Percentiles rank a stretch among this genome's conserved stretches.
Conservation (phyloP, 768 basidiomycete genomes). For the Trametes cinnabarina region DNA sequence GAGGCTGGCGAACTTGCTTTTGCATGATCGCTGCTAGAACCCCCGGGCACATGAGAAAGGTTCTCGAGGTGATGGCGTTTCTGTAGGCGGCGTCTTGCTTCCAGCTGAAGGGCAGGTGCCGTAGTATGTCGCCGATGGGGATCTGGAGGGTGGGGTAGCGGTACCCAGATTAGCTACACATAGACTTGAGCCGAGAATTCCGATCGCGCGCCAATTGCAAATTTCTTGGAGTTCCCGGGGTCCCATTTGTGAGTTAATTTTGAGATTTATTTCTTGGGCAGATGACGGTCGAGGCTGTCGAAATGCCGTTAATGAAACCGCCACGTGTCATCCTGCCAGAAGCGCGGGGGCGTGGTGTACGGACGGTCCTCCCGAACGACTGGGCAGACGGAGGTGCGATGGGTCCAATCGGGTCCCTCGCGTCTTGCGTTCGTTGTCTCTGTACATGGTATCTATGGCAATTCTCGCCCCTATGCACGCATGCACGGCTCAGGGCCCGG, state of each 20-base stretch:
- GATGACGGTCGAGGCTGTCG: not conserved
- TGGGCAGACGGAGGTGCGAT: not conserved
- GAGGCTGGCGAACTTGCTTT: too few relatives aligned
- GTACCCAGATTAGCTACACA: slow-evolving; percentile 19
- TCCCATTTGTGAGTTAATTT: not conserved
- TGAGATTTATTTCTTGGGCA: not conserved
- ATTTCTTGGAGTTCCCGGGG: not conserved
- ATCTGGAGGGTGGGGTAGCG: not conserved
- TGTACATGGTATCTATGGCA: not conserved
- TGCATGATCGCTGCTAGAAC: too few relatives aligned
- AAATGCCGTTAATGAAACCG: slow-evolving; percentile 3
- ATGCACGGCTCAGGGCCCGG: not conserved
- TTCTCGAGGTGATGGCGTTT: too few relatives aligned
- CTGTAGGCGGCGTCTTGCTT: too few relatives aligned
- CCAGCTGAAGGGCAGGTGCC: not conserved
- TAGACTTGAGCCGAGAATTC: slow-evolving; percentile 3
- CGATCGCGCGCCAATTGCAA: not conserved
- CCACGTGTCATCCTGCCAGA: slow-evolving; percentile 14
- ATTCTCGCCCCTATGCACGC: slow-evolving; percentile 7
- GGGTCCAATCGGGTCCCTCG: not conserved
- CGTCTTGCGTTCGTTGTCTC: not conserved
- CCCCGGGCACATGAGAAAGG: too few relatives aligned
- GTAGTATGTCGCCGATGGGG: slow-evolving; percentile 16
- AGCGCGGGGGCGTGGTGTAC: slow-evolving; percentile 20
- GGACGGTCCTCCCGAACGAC: slow-evolving; percentile 4